These are phyloP conservation scores for Acrasis kona DNA, from an alignment of 78 protist genomes.

Conservation along the genomic window DNA sequence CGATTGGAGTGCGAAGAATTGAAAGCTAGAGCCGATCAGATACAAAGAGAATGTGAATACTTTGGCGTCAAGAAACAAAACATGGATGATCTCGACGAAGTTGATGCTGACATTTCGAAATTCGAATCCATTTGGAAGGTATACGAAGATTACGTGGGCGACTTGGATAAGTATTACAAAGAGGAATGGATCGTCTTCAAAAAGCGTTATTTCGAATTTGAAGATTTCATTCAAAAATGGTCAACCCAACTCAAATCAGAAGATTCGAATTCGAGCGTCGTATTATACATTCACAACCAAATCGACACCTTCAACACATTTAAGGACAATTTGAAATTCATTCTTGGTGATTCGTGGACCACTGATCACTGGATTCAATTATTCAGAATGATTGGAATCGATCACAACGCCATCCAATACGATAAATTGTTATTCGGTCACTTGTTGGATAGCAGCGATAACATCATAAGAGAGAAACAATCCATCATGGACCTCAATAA, in stretches of 20 bases:
- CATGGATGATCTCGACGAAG: not conserved
- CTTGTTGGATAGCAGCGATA: conserved; percentile 13
- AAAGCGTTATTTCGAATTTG: conserved; percentile 26
- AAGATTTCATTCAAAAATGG: conserved; percentile 43
- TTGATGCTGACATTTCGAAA: conserved; percentile 3
- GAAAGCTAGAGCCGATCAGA: not conserved
- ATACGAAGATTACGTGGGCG: conserved; percentile 19
- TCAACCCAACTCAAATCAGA: not conserved
- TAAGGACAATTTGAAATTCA: conserved; percentile 10
- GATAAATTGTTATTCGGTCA: conserved; percentile 24
- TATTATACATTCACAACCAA: not conserved
- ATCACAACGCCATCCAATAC: not conserved
- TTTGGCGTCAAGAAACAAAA: conserved; percentile 8
- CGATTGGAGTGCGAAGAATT: conserved; percentile 20
- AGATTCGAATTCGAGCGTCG: conserved; percentile 7
- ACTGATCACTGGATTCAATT: conserved; percentile 70
- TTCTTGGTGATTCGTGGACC: conserved; percentile 64
- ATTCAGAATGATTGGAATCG: conserved; percentile 25
- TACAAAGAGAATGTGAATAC: conserved; percentile 17
- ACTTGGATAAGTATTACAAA: conserved; percentile 4
- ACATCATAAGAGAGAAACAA: not conserved
- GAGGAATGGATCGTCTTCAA: conserved; percentile 70
- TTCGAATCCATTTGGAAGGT: conserved; percentile 5
- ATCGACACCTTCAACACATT: not conserved
- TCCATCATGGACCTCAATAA: conserved; percentile 36